Evolutionary conservation across 768 basidiomycete species (phyloP).

Genomic region (Cytidiella melzeri): DNA sequence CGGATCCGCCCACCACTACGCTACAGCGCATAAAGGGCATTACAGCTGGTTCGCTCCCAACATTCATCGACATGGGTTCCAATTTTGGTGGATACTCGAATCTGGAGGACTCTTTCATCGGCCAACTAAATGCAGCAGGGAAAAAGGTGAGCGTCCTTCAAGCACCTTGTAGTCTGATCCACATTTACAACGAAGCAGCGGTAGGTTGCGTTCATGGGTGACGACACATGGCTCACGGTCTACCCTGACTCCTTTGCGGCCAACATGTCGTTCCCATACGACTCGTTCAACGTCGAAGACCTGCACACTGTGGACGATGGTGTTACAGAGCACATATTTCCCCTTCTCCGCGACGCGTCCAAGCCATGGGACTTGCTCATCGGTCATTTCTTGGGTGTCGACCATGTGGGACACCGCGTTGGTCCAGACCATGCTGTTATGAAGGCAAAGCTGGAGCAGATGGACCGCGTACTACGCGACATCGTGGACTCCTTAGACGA

Average conservation of each 20-base stretch:
- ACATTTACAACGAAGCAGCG: conserved; percentile 19
- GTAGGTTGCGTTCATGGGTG: conserved; percentile 87
- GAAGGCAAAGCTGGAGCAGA: conserved; percentile 80
- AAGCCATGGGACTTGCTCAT: conserved; percentile 79
- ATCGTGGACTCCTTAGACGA: conserved; percentile 73
- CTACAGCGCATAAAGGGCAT: conserved; percentile 93
- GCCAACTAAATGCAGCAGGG: conserved; percentile 55
- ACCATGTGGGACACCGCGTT: conserved; percentile 93
- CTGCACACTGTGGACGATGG: conserved; percentile 93
- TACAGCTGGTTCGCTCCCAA: conserved; percentile 92
- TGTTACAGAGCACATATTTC: conserved; percentile 78
- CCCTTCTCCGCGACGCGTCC: conserved; percentile 49
- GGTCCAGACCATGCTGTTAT: conserved; percentile 86
- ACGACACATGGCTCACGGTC: conserved; percentile 93
- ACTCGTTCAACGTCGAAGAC: conserved; percentile 98
- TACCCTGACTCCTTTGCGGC: conserved; percentile 72
- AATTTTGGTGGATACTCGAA: conserved; percentile 89
- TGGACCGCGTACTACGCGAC: conserved; percentile 70
- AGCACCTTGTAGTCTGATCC: conserved; percentile 5
- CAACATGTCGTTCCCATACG: conserved; percentile 79
- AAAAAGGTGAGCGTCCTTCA: conserved; percentile 44
- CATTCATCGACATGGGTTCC: conserved; percentile 89
- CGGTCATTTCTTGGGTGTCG: conserved; percentile 92
- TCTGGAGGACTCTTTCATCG: conserved; percentile 81
- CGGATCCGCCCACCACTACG: conserved; percentile 94